Conservation (phyloP, 768 basidiomycete species). For the Floccularia luteovirens region DNA sequence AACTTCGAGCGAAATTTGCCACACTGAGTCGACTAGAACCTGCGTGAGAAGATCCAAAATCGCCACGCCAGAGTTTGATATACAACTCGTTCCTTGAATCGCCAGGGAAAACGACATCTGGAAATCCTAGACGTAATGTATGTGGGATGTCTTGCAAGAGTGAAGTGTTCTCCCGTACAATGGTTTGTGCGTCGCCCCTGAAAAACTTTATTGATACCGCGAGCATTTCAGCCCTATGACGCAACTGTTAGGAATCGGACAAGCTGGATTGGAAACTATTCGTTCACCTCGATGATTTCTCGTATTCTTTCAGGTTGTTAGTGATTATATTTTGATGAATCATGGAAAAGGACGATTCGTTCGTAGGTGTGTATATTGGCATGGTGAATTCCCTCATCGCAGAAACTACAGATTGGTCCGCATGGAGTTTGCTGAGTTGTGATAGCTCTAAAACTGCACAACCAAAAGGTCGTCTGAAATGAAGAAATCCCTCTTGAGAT, state of each 20-base stretch:
- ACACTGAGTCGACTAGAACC: conserved; percentile 49
- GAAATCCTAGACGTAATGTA: conserved; percentile 86
- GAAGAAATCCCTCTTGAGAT: conserved; percentile 26
- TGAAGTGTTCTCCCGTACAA: conserved; percentile 79
- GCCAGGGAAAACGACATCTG: conserved; percentile 93
- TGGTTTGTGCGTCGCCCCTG: conserved; percentile 68
- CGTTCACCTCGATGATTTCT: conserved; percentile 70
- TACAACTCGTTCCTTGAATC: conserved; percentile 93
- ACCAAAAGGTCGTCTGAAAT: conserved; percentile 87
- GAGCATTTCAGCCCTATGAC: conserved; percentile 71
- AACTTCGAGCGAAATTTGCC: conserved; percentile 50
- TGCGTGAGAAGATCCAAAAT: conserved; percentile 57
- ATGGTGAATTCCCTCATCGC: conserved; percentile 72
- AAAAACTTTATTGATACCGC: conserved; percentile 83
- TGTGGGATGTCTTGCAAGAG: conserved; percentile 75
- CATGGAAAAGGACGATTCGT: conserved; percentile 85
- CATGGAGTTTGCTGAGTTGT: conserved; percentile 61
- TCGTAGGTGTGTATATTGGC: conserved; percentile 79
- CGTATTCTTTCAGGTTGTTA: conserved; percentile 69
- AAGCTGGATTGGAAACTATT: neutral
- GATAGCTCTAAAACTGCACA: conserved; percentile 88
- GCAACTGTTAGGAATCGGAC: conserved; percentile 4
- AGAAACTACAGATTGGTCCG: conserved; percentile 57
- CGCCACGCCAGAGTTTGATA: conserved; percentile 92
- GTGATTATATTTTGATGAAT: conserved; percentile 93